Evolutionary conservation across 2,329 filamentous ascomycete species (phyloP).

Genomic region (Ophiostoma sp.): DNA sequence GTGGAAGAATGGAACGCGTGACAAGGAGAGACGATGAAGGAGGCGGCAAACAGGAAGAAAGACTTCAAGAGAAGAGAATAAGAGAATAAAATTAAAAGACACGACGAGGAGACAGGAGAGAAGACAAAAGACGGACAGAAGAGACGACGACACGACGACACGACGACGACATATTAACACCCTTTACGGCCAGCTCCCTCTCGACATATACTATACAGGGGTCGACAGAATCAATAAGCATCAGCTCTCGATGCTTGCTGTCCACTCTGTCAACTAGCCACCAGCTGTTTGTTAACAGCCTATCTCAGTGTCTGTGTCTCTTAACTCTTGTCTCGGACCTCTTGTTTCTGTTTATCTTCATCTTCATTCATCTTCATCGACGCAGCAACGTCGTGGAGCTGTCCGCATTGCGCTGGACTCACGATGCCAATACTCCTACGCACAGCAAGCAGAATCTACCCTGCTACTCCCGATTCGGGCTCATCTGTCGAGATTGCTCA

Average conservation of each 20-base stretch:
- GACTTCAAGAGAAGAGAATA: neutral
- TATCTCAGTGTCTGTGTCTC: too few relatives aligned
- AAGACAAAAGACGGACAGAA: neutral
- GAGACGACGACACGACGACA: neutral
- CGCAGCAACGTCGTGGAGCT: too few relatives aligned
- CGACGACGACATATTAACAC: neutral
- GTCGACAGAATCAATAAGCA: neutral
- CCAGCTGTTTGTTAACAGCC: too few relatives aligned
- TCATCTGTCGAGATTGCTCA: neutral
- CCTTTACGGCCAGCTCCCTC: neutral
- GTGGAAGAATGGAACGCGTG: neutral
- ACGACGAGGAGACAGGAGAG: neutral
- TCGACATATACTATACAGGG: neutral
- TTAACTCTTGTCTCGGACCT: too few relatives aligned
- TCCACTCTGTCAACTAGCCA: too few relatives aligned
- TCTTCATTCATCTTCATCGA: too few relatives aligned
- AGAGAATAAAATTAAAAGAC: neutral
- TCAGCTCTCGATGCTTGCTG: too few relatives aligned
- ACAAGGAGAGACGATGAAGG: neutral
- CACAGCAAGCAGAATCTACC: too few relatives aligned
- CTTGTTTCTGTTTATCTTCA: too few relatives aligned
- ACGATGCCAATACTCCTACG: too few relatives aligned
- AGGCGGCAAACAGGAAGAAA: neutral
- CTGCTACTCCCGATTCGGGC: neutral
- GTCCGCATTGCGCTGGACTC: too few relatives aligned